Evolutionary conservation across 2,329 filamentous ascomycete species (phyloP).

Genomic region (Immersiporthe knoxdaviesiana): DNA sequence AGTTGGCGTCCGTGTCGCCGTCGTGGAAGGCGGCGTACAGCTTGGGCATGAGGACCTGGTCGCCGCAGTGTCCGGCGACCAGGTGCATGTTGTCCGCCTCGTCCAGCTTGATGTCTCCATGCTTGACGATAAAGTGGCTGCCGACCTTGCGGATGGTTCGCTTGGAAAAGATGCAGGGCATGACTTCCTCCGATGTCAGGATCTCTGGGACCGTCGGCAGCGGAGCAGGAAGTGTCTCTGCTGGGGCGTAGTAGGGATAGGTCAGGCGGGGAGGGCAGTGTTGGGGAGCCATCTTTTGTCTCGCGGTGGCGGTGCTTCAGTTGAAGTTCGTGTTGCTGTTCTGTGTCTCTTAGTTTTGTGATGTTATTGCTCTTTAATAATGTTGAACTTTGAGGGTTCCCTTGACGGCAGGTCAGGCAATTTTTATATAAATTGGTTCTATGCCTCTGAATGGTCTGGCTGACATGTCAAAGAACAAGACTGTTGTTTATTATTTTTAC

Average conservation of each 20-base stretch:
- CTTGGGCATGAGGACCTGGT: neutral
- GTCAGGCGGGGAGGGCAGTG: neutral
- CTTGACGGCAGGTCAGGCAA: too few relatives aligned
- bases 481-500: neutral
- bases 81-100: slow-evolving; percentile 16
- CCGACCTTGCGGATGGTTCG: neutral
- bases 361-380: neutral
- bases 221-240: slow-evolving; percentile 4
- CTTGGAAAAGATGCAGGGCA: slow-evolving; percentile 12
- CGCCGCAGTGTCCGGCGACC: neutral
- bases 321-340: too few relatives aligned
- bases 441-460: neutral
- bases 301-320: neutral
- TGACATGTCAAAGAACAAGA: neutral
- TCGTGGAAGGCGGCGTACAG: slow-evolving; percentile 13
- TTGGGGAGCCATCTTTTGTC: neutral
- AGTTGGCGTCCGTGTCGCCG: neutral
- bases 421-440: too few relatives aligned
- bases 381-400: too few relatives aligned
- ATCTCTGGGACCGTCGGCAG: slow-evolving; percentile 3
- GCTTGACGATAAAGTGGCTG: slow-evolving; percentile 10
- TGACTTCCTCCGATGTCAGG: neutral
- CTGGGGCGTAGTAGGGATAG: slow-evolving; percentile 7
- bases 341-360: neutral
- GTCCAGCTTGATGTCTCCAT: slow-evolving; percentile 10